Percentiles rank a stretch among this genome's conserved stretches.
These are phyloP conservation scores for Tetrapisispora fleetii DNA, from an alignment of 805 yeast genomes.

Conservation along the genomic window DNA sequence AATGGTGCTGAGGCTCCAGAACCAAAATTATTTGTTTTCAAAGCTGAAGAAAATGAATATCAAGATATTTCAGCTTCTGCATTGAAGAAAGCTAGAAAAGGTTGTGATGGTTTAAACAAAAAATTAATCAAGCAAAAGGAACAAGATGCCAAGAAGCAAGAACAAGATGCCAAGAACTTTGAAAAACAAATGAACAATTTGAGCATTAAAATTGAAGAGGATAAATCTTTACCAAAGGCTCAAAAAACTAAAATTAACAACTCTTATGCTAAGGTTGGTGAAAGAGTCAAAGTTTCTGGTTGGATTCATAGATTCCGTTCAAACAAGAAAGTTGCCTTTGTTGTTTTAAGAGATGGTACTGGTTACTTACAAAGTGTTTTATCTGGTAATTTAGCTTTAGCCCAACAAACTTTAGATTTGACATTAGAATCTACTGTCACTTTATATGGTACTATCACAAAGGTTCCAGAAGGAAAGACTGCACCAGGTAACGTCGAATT, in stretches of 20 bases:
- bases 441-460: slow-evolving; percentile 69
- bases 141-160: slow-evolving; percentile 42
- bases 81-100: slow-evolving; percentile 91
- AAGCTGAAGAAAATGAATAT: slow-evolving; percentile 37
- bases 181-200: slow-evolving; percentile 70
- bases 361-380: slow-evolving; percentile 84
- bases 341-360: slow-evolving; percentile 91
- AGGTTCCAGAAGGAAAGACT: slow-evolving; percentile 88
- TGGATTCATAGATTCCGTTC: slow-evolving; percentile 94
- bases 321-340: slow-evolving; percentile 85
- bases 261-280: slow-evolving; percentile 45
- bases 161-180: slow-evolving; percentile 59
- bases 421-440: slow-evolving; percentile 82
- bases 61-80: slow-evolving; percentile 82
- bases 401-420: slow-evolving; percentile 71
- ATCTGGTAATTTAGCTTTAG: slow-evolving; percentile 85
- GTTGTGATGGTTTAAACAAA: slow-evolving; percentile 84
- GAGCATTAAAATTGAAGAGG: slow-evolving; percentile 65
- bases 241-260: slow-evolving; percentile 52
- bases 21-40: slow-evolving; percentile 45
- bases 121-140: slow-evolving; percentile 43
- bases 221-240: slow-evolving; percentile 62
- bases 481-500: slow-evolving; percentile 98
- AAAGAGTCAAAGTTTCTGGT: slow-evolving; percentile 74
- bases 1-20: slow-evolving; percentile 32